Conservation (phyloP, 805 yeast species). For the Candida incommunis region DNA sequence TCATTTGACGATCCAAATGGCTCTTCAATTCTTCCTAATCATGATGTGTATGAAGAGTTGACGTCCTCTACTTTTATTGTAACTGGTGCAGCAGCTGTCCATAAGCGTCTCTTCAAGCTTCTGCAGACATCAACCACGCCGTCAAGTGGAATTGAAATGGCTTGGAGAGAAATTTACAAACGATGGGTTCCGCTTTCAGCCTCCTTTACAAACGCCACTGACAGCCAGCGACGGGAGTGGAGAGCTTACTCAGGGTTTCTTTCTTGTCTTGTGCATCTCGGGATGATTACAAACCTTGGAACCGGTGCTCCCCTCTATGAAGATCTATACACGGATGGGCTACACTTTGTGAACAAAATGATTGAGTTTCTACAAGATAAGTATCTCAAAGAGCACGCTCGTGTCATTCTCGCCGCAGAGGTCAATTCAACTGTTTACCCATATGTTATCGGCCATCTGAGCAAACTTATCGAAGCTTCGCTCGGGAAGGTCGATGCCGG, state of each 20-base stretch:
- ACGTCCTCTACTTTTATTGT: constrained; percentile 41
- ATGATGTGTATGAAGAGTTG: constrained; percentile 29
- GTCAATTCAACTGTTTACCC: not conserved
- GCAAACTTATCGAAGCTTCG: constrained; percentile 37
- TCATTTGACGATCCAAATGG: constrained; percentile 8
- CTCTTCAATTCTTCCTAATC: constrained; percentile 17
- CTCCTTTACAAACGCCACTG: not conserved
- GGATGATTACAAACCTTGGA: not conserved
- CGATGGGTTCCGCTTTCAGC: constrained; percentile 27
- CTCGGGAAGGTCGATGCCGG: constrained; percentile 26
- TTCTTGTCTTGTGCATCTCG: not conserved
- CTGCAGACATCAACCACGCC: constrained; percentile 18
- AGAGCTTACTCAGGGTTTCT: not conserved
- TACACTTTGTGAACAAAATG: constrained; percentile 8
- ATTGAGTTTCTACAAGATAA: constrained; percentile 21
- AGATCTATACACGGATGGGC: not conserved
- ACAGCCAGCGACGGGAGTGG: not conserved
- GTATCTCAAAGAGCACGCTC: constrained; percentile 13
- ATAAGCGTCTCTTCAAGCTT: constrained; percentile 42
- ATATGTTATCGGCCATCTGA: constrained; percentile 16
- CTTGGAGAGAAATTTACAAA: constrained; percentile 34
- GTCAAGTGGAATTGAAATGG: constrained; percentile 24
- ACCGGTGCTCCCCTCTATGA: not conserved
- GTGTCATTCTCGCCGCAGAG: constrained; percentile 14
- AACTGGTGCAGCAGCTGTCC: constrained; percentile 62